These are phyloP conservation scores for Lithohypha guttulata DNA, from an alignment of 2,329 filamentous ascomycete species.

Conservation along the genomic window DNA sequence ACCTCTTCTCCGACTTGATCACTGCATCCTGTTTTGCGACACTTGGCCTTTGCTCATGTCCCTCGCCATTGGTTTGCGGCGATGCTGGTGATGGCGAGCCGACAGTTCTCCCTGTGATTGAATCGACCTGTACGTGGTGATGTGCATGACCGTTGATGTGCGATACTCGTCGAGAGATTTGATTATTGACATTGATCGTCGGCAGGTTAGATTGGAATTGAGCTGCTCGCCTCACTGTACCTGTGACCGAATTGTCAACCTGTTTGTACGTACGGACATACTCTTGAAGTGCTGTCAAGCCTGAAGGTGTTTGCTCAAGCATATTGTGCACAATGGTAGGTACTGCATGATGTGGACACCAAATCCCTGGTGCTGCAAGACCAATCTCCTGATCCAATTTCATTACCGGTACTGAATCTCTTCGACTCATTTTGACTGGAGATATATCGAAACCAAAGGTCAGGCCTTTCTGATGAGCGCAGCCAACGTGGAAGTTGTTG, in stretches of 20 bases:
- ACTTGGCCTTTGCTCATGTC: not conserved
- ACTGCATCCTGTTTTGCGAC: not conserved
- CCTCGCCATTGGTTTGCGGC: slow-evolving; percentile 11
- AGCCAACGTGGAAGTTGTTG: slow-evolving; percentile 69
- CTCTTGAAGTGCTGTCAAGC: slow-evolving; percentile 70
- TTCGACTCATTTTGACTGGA: slow-evolving; percentile 77
- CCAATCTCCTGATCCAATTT: slow-evolving; percentile 72
- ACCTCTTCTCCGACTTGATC: slow-evolving; percentile 24
- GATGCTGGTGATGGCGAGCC: slow-evolving; percentile 15
- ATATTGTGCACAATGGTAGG: slow-evolving; percentile 68
- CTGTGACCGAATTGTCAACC: slow-evolving; percentile 78
- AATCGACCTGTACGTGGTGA: slow-evolving; percentile 11
- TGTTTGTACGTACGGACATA: slow-evolving; percentile 89
- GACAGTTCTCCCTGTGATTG: slow-evolving; percentile 22
- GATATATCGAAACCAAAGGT: slow-evolving; percentile 80
- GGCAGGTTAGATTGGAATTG: slow-evolving; percentile 40
- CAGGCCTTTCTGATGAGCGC: slow-evolving; percentile 74
- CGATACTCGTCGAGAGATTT: slow-evolving; percentile 46
- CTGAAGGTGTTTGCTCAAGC: slow-evolving; percentile 60
- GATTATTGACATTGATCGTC: slow-evolving; percentile 22
- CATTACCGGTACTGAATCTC: slow-evolving; percentile 69
- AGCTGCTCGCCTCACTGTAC: slow-evolving; percentile 85
- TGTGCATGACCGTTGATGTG: slow-evolving; percentile 35
- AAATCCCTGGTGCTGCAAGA: slow-evolving; percentile 71
- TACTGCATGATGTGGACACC: slow-evolving; percentile 80